Base-by-base conservation (phyloP, 352 stramenopile species). In the Pythium phragmitis region DNA sequence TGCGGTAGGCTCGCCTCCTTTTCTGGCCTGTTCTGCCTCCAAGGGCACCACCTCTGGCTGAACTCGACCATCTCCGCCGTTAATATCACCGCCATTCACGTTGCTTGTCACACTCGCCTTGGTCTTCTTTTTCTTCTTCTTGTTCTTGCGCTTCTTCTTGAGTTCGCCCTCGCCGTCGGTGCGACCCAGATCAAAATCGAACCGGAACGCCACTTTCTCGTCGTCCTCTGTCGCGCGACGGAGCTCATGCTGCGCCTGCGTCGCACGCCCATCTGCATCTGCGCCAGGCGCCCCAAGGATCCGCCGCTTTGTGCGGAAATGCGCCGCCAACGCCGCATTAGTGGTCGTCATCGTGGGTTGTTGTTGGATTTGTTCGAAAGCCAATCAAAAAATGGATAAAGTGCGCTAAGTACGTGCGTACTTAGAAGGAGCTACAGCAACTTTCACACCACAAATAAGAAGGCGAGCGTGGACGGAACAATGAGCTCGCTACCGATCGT, bases 281-380 rank as follows among this genome's bases (percentile, higher is more conserved):
- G 42, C 57, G 12, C 50, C 51, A n/a, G 64, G 46, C 2, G 52
- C 41, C 5, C 30, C 12, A 48, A 63, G 60, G n/a, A 81, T 75
- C 26, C 74, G 61, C 42, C 74, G 72, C 63, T 84, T 82, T 17
- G 72, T 58, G 37, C 70, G 75, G 58, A 87, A 87, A 54, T 87
- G 76, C 67, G 76, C 65, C 48, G 78, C 75, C 60, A 87, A 51
- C 42, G 69, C 55, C 2, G 56, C 55, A 14, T 51, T 61, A 0
- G 21, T 23, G 0, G 28, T 21, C 26, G 57, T 61, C 57, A 70
- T 61, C 46, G 67, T 34, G 42, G 33, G 4, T 6, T 42, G 37
- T 30, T 30, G 26, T 5, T 30, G 26, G 26, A 41, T 4, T 16
- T 7, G 6, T 30, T n/a, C 17, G 45, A 13, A 51, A 14, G 45